Evolutionary conservation across 2,329 filamentous ascomycete species (phyloP), one percentile per base, ranked within the genome.

Genomic region (Nothopassalora personata): DNA sequence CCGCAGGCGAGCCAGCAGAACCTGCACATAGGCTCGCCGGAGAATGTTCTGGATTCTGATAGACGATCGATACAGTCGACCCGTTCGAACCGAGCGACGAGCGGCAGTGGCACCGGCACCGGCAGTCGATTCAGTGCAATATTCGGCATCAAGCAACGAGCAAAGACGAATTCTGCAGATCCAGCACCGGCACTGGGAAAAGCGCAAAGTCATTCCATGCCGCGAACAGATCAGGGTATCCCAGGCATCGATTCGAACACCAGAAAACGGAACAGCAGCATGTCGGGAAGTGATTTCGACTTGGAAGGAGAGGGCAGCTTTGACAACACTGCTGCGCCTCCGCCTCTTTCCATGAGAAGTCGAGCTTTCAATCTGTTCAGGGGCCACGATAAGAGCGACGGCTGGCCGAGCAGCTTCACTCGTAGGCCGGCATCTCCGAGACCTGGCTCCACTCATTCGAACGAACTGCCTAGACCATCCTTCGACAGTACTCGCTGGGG

Each of bases 151-250:
- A 84, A 84, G 47, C 80, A 83, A 56, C 81, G 82, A 28, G 77
- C 82, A 5, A 91, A 90, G 73, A 80, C 80, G 0, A 69, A 80
- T 6, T 81, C 83, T 8, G 82, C 83, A 31, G 81, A 85, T 31
- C 86, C 86, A 0, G 90, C 90, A 0, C 85, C 82, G 19, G 90
- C 89, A 6, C 56, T 72, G 46, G 67, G 69, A 68, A 75, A 83
- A 31, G 82, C 83, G 0, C 88, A 93, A 70, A 91, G 88, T 67
- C 88, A 90, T 69, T 93, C 90, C 0, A 85, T 94, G 64, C 90
- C 90, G 5, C 77, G 83, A 36, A 80, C 85, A 46, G 79, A 80
- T 30, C 72, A 72, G 51, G 73, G 64, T 9, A 56, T 71, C 11
- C 60, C 65, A n/a, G 70, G 70, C 2, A 60, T 72, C n/a, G 70